phyloP scores from a whole-genome alignment of 495 filamentous ascomycete genomes.

The Podospora anserina region DNA sequence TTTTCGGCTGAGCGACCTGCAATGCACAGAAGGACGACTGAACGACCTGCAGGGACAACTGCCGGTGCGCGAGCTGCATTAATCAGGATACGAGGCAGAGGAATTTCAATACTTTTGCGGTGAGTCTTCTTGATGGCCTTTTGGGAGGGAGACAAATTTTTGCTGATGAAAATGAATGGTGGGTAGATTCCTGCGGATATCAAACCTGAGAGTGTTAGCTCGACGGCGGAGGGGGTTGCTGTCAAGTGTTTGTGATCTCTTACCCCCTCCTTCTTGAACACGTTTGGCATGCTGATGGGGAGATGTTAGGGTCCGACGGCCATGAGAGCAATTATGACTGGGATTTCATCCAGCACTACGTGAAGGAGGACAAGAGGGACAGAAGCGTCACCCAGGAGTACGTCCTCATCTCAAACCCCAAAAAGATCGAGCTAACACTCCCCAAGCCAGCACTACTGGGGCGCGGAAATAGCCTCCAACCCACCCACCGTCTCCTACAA shows the following conservation, averaged over 20 bases:
- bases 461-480: constrained; percentile 30
- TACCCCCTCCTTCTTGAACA: not conserved
- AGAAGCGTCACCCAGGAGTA: constrained; percentile 1
- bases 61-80: constrained; percentile 69
- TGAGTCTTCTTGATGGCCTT: constrained; percentile 10
- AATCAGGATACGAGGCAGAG: constrained; percentile 77
- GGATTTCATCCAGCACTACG: constrained; percentile 52
- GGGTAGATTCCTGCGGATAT: constrained; percentile 52
- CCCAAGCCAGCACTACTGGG: constrained; percentile 15
- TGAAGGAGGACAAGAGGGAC: constrained; percentile 24
- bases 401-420: not conserved
- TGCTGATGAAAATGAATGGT: not conserved
- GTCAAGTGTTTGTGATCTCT: constrained; percentile 41
- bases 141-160: not conserved
- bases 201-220: constrained; percentile 31
- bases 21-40: not conserved
- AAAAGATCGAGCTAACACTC: not conserved
- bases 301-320: constrained; percentile 36
- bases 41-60: constrained; percentile 65
- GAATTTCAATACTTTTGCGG: constrained; percentile 63
- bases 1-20: not conserved
- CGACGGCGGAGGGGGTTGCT: constrained; percentile 34
- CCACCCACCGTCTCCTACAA: constrained; percentile 57
- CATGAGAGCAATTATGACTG: constrained; percentile 57
- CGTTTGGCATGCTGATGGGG: constrained; percentile 7